phyloP scores from a whole-genome alignment of 2,329 filamentous ascomycete species.

The Ceratocystis smalleyi region DNA sequence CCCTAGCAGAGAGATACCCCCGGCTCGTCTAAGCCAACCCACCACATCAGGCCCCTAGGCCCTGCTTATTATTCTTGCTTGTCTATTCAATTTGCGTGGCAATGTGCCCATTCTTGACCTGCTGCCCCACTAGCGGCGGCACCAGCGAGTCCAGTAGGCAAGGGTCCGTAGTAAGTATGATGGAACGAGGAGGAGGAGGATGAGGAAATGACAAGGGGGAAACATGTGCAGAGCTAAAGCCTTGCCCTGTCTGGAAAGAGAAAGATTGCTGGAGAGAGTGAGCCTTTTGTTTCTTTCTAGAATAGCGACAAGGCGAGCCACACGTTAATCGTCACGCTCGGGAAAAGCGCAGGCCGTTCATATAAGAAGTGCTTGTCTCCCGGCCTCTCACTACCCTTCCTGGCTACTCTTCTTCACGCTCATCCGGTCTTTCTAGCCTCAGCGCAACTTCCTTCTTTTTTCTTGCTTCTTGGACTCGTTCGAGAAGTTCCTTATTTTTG shows the following conservation, averaged over 20 bases:
- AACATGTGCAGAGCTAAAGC: not conserved
- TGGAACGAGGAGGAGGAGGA: not conserved
- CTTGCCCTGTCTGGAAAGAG: not conserved
- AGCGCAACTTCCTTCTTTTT: not conserved
- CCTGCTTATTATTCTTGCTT: not conserved
- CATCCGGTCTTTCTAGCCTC: not conserved
- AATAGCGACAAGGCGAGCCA: not conserved
- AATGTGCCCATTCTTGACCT: not conserved
- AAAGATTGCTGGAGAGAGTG: not conserved
- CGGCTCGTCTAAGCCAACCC: too few species aligned
- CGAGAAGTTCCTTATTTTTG: not conserved
- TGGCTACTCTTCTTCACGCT: not conserved
- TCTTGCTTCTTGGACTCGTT: not conserved
- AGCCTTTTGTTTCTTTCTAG: too few species aligned
- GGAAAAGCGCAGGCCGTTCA: not conserved
- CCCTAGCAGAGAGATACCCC: not conserved
- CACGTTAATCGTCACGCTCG: not conserved
- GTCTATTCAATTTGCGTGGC: not conserved
- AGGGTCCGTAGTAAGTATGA: not conserved
- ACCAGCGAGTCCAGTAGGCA: not conserved
- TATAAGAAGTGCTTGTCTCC: not conserved
- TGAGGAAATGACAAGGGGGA: not conserved
- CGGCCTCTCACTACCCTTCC: not conserved
- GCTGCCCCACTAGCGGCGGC: not conserved
- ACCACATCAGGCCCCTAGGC: too few species aligned